Conservation (phyloP, 257 asterid genomes). For the Handroanthus guayacan region DNA sequence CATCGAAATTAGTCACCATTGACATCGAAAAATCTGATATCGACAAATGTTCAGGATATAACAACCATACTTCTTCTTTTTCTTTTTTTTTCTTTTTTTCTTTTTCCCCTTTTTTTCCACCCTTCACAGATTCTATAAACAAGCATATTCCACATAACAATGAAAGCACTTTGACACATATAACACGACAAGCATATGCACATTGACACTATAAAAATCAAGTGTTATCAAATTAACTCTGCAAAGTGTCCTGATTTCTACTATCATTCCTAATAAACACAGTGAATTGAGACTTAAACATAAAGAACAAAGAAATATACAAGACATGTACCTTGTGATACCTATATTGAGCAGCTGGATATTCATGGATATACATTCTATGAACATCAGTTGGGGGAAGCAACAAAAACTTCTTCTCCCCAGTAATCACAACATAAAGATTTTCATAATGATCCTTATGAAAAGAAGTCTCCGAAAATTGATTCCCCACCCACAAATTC, state of each 20-base stretch:
- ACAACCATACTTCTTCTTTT: background rate
- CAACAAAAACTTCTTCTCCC: slow-evolving; percentile 80
- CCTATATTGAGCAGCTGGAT: slow-evolving; percentile 70
- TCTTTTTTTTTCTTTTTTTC: too few relatives aligned
- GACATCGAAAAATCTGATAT: too few relatives aligned
- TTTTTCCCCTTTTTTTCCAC: too few relatives aligned
- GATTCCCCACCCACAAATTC: slow-evolving; percentile 87
- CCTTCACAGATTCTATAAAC: background rate
- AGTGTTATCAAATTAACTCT: slow-evolving; percentile 16
- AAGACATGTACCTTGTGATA: slow-evolving; percentile 58
- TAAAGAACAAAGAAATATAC: background rate
- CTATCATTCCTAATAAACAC: background rate
- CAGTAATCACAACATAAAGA: slow-evolving; percentile 76
- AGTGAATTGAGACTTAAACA: background rate
- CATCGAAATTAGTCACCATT: too few relatives aligned
- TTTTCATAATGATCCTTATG: slow-evolving; percentile 95
- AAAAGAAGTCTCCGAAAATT: slow-evolving; percentile 72
- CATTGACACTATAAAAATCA: background rate
- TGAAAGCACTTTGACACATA: background rate
- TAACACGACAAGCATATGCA: background rate
- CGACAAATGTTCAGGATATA: background rate
- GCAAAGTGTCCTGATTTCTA: slow-evolving; percentile 3
- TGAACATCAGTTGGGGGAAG: slow-evolving; percentile 94
- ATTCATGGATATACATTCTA: slow-evolving; percentile 77
- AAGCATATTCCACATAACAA: background rate